Evolutionary conservation across 768 basidiomycete genomes (phyloP), one percentile per base, ranked within the genome.

Genomic region (Harrya chromipes): DNA sequence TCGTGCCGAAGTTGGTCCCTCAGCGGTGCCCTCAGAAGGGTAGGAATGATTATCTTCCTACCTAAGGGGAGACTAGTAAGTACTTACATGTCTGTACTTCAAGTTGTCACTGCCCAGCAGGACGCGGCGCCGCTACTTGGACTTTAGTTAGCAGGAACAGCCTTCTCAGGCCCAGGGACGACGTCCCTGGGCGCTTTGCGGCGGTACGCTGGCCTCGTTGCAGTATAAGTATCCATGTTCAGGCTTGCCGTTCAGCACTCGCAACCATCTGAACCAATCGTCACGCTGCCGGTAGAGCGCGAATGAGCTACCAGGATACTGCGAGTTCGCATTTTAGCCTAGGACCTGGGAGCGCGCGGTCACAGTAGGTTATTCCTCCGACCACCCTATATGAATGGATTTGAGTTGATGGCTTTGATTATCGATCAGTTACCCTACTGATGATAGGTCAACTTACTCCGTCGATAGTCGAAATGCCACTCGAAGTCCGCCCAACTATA

Each of bases 291-390:
- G 14, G 27, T 39, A 35, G 11, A 4, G 16, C 20, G 24, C 37
- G 24, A 40, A 62, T 62, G 59, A 52, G 35, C 23, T 21, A 20
- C 17, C 27, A 48, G 9, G 34, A 40, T 33, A 33, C 31, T 33
- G 33, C 40, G 24, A 51, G 43, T 31, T 42, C 52, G 24, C 42
- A 31, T 13, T 40, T 23, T 31, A 31, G n/a, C 42, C 26, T n/a
- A 12, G 49, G 23, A 8, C 45, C n/a, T 5, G 27, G 37, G 21
- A 33, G 24, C 8, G 13, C 38, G 10, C 16, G 20, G 55, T 54
- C 20, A 34, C 16, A 17, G 59, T 57, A 19, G 26, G 43, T 40
- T 31, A 12, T 33, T 26, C n/a, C n/a, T 38, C 17, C 21, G 20
- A 38, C 41, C 13, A 7, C 17, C 2, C 10, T 29, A 29, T 29